Conservation (phyloP, 2,329 filamentous ascomycete species). For the Davidsoniella eucalypti region DNA sequence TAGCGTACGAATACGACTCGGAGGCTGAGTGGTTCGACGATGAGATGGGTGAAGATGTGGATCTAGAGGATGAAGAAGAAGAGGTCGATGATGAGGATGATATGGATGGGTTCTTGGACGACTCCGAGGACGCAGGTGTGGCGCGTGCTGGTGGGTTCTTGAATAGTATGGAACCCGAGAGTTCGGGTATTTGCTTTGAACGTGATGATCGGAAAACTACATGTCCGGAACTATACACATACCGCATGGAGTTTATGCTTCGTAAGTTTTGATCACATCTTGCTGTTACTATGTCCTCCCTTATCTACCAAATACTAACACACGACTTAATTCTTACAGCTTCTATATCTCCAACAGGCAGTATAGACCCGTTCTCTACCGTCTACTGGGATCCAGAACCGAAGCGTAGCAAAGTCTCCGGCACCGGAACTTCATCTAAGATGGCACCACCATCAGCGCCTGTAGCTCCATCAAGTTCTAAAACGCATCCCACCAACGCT, state of each 20-base stretch:
- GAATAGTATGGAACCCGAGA: conserved; percentile 59
- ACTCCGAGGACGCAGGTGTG: conserved; percentile 53
- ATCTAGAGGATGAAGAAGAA: conserved; percentile 51
- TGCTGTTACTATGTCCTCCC: not conserved
- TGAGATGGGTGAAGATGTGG: conserved; percentile 49
- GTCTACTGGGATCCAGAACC: conserved; percentile 53
- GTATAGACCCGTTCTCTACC: conserved; percentile 72
- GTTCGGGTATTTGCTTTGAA: conserved; percentile 75
- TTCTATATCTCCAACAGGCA: conserved; percentile 29
- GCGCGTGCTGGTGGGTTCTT: conserved; percentile 37
- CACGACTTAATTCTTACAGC: conserved; percentile 20
- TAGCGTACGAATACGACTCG: conserved; percentile 73
- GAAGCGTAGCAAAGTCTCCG: conserved; percentile 15
- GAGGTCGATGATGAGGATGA: conserved; percentile 64
- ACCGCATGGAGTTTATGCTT: conserved; percentile 59
- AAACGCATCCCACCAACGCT: conserved; percentile 21
- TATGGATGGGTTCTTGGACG: conserved; percentile 80
- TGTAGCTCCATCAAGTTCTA: conserved; percentile 2
- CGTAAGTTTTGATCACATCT: conserved; percentile 30
- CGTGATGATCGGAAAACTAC: conserved; percentile 31
- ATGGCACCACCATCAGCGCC: conserved; percentile 15
- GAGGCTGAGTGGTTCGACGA: conserved; percentile 76
- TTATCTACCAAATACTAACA: conserved; percentile 14
- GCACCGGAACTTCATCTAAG: conserved; percentile 10
- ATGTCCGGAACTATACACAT: conserved; percentile 36